Conservation (phyloP, 2,329 filamentous ascomycete species). For the Rachicladosporium sp. region DNA sequence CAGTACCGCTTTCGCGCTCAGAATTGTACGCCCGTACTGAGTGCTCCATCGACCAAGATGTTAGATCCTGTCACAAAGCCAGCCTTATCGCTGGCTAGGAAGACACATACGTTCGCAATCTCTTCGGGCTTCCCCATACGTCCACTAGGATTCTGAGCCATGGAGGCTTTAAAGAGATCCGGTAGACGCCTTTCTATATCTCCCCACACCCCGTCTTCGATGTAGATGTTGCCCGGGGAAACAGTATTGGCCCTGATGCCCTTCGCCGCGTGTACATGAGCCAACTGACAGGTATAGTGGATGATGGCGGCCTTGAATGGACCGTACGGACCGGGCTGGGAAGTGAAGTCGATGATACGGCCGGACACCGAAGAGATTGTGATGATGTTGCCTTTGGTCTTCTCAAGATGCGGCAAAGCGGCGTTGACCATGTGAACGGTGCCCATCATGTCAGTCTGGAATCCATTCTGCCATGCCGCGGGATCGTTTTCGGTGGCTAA, state of each 20-base stretch:
- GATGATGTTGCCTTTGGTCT: constrained; percentile 23
- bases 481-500: constrained; percentile 17
- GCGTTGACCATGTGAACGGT: constrained; percentile 21
- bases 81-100: constrained; percentile 25
- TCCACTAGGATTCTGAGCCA: constrained; percentile 21
- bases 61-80: constrained; percentile 20
- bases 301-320: constrained; percentile 26
- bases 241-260: constrained; percentile 26
- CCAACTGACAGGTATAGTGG: constrained; percentile 26
- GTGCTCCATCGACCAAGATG: constrained; percentile 19
- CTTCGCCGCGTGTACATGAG: constrained; percentile 23
- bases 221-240: constrained; percentile 26
- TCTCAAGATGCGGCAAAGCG: constrained; percentile 23
- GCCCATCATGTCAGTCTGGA: constrained; percentile 25
- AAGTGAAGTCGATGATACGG: constrained; percentile 26
- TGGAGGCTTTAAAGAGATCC: constrained; percentile 19
- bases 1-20: constrained; percentile 1
- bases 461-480: constrained; percentile 17
- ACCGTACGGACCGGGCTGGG: constrained; percentile 25
- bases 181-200: constrained; percentile 20
- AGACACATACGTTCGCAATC: constrained; percentile 38
- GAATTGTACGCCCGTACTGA: constrained; percentile 19
- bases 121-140: constrained; percentile 35
- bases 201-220: constrained; percentile 26
- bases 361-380: constrained; percentile 26